Conservation (phyloP, 805 yeast genomes). For the Yarrowia bubula region DNA sequence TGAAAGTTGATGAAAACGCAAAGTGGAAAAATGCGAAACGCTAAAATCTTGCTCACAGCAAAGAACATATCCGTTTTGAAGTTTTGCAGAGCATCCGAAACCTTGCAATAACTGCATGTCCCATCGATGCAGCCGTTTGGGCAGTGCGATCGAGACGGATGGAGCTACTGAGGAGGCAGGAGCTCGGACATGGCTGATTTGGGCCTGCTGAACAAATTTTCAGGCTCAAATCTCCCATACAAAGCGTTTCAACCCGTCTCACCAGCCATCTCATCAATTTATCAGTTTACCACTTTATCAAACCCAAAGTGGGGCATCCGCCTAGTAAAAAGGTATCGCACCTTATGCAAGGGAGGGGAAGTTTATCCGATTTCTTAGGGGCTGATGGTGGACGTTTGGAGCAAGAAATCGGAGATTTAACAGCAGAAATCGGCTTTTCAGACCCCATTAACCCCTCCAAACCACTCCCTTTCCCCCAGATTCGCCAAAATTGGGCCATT, state of each 20-base stretch:
- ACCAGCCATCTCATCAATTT: too few species aligned
- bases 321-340: not conserved
- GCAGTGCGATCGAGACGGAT: too few species aligned
- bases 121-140: not conserved
- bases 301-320: slow-evolving; percentile 15
- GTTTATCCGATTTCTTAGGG: not conserved
- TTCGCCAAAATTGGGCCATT: too few species aligned
- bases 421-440: not conserved
- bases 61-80: not conserved
- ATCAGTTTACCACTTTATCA: too few species aligned
- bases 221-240: too few species aligned
- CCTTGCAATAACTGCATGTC: not conserved
- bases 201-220: too few species aligned
- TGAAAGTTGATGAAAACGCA: not conserved
- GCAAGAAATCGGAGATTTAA: not conserved
- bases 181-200: too few species aligned
- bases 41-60: slow-evolving; percentile 3
- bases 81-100: not conserved
- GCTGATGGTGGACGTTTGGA: not conserved
- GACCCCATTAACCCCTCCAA: not conserved
- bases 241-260: too few species aligned
- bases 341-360: not conserved
- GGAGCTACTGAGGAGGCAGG: too few species aligned
- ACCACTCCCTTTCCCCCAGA: not conserved
- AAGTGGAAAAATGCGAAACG: not conserved